phyloP scores from a whole-genome alignment of 2,329 filamentous ascomycete genomes.

The Scedosporium apiospermum region DNA sequence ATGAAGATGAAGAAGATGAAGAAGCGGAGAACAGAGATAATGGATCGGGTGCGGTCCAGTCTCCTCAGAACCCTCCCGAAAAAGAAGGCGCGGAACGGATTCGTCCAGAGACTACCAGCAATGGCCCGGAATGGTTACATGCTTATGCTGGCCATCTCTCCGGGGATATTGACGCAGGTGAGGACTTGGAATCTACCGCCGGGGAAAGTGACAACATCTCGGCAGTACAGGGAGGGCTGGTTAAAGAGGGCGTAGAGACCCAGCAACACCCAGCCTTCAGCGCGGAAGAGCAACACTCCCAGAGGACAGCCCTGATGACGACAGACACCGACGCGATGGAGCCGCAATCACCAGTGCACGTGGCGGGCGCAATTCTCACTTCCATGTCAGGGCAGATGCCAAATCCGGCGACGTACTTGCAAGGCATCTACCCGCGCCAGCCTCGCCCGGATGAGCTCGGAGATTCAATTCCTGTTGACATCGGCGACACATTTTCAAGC shows the following conservation, averaged over 20 bases:
- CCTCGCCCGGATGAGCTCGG: neutral
- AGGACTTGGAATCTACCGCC: neutral
- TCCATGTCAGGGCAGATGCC: neutral
- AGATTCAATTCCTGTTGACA: neutral
- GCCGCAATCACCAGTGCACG: neutral
- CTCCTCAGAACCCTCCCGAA: no score
- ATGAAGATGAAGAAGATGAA: neutral
- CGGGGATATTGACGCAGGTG: neutral
- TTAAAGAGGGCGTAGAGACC: neutral
- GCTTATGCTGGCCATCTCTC: neutral
- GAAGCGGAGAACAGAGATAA: no score
- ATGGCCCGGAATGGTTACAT: neutral
- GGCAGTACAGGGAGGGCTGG: neutral
- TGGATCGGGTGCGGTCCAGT: no score
- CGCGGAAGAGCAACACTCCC: neutral
- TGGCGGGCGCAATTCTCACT: neutral
- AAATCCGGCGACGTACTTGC: neutral
- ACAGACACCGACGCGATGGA: neutral
- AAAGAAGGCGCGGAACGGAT: no score
- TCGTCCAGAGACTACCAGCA: no score
- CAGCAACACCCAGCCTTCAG: neutral
- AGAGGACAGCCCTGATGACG: neutral
- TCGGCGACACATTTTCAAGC: neutral
- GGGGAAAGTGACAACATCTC: neutral
- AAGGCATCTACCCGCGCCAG: neutral